A percentile compares a stretch with the other conserved stretches of the same genome.
These are phyloP conservation scores for Fulvia fulva DNA, from an alignment of 2,329 filamentous ascomycete species.

Conservation along the genomic window DNA sequence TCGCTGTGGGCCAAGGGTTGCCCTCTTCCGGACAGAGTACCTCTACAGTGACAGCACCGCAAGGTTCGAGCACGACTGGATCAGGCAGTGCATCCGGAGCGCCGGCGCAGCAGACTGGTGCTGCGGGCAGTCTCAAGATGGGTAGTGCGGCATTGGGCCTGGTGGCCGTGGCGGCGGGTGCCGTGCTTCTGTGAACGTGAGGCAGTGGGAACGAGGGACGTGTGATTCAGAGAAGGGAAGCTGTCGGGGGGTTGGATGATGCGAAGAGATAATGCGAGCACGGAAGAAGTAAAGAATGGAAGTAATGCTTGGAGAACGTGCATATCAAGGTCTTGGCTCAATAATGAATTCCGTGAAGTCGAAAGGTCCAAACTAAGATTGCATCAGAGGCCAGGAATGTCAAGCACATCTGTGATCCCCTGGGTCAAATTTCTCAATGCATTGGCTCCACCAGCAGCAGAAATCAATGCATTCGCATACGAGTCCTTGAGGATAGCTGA, in stretches of 20 bases:
- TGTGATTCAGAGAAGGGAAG: neutral
- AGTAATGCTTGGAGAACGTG: neutral
- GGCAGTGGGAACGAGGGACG: neutral
- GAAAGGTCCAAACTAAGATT: too few species aligned
- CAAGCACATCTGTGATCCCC: constrained; percentile 4
- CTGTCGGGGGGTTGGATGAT: too few species aligned
- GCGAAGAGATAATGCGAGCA: neutral
- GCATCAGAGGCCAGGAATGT: constrained; percentile 8
- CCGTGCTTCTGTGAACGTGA: neutral
- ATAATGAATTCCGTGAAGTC: too few species aligned
- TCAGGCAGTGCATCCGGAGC: neutral
- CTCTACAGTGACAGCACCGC: neutral
- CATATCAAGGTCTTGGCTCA: too few species aligned
- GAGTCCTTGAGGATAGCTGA: constrained; percentile 3
- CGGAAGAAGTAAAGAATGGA: neutral
- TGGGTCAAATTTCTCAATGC: constrained; percentile 6
- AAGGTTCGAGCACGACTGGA: neutral
- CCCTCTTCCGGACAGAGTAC: neutral
- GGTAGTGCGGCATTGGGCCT: neutral
- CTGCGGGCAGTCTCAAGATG: neutral
- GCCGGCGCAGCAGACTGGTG: neutral
- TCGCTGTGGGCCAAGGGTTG: neutral
- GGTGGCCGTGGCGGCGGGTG: neutral
- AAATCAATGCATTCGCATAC: neutral
- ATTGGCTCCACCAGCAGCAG: constrained; percentile 2